Percentiles rank a stretch among this genome's conserved stretches.
phyloP scores from a whole-genome alignment of 495 filamentous ascomycete species.

The Xylaria bambusicola region DNA sequence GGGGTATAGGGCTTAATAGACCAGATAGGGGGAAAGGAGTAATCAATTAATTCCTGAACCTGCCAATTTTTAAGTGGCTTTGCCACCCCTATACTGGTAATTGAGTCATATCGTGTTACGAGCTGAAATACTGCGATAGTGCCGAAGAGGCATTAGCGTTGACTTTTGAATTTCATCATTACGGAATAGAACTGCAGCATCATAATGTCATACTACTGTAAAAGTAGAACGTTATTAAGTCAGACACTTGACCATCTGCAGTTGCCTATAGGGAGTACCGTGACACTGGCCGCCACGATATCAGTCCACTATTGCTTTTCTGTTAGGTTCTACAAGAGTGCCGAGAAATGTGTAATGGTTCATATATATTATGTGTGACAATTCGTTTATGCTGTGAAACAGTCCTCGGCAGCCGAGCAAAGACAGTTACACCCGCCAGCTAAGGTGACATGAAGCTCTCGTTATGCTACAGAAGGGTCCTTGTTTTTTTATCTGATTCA shows the following conservation, averaged over 20 bases:
- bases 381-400: slow-evolving; percentile 5
- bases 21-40: slow-evolving; percentile 1
- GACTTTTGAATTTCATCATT: too few relatives aligned
- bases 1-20: too few relatives aligned
- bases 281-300: too few relatives aligned
- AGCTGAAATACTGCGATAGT: too few relatives aligned
- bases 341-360: slow-evolving; percentile 3
- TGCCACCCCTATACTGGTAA: not conserved
- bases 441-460: not conserved
- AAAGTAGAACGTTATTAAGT: not conserved
- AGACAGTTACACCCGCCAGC: not conserved
- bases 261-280: too few relatives aligned
- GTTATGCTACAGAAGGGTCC: too few relatives aligned
- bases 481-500: too few relatives aligned
- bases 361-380: slow-evolving; percentile 3
- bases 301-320: too few relatives aligned
- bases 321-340: not conserved
- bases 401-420: not conserved
- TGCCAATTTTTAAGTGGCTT: slow-evolving; percentile 6
- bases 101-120: slow-evolving; percentile 2
- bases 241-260: too few relatives aligned
- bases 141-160: too few relatives aligned
- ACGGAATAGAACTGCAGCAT: not conserved
- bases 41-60: slow-evolving; percentile 3
- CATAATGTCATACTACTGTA: not conserved